A percentile compares a stretch with the other conserved stretches of the same genome.
Evolutionary conservation across 345 rosid genomes (phyloP).

Genomic region (Euclidium syriacum): DNA sequence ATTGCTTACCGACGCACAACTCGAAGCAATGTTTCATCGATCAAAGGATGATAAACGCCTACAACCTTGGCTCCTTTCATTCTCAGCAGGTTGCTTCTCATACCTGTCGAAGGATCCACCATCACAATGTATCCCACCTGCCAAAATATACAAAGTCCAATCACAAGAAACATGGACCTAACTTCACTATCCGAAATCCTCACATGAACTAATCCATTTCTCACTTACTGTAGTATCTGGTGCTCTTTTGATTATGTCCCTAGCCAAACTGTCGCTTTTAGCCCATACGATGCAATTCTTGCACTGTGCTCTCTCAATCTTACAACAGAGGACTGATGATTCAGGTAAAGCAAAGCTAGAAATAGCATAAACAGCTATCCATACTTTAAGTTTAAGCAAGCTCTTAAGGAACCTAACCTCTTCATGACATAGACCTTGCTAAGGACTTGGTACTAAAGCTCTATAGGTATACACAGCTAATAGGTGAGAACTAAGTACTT

Average conservation of each 20-base stretch:
- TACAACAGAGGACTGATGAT: constrained; percentile 23
- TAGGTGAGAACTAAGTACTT: constrained; percentile 26
- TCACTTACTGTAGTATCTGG: constrained; percentile 49
- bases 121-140: constrained; percentile 94
- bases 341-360: neutral
- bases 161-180: neutral
- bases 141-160: constrained; percentile 4
- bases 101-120: constrained; percentile 62
- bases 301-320: constrained; percentile 58
- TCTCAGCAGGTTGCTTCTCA: constrained; percentile 55
- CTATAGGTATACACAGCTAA: neutral
- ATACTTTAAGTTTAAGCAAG: neutral
- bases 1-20: constrained; percentile 55
- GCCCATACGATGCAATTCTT: constrained; percentile 84
- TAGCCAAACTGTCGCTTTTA: constrained; percentile 74
- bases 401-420: neutral
- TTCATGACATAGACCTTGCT: neutral
- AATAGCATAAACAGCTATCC: neutral
- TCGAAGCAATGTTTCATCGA: constrained; percentile 52
- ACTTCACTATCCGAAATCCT: neutral
- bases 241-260: constrained; percentile 62
- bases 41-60: constrained; percentile 71
- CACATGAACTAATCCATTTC: neutral
- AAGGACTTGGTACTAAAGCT: neutral
- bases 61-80: constrained; percentile 78